phyloP scores from a whole-genome alignment of 352 stramenopile genomes.

The Pythium insidiosum region DNA sequence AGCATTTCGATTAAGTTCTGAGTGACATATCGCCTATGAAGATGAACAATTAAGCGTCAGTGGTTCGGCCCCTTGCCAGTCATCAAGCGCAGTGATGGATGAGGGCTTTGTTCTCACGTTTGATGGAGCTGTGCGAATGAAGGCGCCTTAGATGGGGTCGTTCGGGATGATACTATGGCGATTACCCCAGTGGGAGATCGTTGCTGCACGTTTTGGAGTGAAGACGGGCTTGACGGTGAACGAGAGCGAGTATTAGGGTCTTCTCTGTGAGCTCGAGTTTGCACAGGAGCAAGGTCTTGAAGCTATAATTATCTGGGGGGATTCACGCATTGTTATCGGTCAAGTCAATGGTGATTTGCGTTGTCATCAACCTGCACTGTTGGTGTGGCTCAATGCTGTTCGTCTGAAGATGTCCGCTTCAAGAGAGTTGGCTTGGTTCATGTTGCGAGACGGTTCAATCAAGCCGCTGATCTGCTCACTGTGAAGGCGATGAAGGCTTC shows the following conservation, averaged over 20 bases:
- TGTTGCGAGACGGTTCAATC: constrained; percentile 1
- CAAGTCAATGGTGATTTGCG: constrained; percentile 2
- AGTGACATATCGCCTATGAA: constrained; percentile 7
- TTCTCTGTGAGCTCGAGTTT: neutral
- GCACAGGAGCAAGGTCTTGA: neutral
- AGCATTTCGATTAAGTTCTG: constrained; percentile 1
- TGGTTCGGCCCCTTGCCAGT: constrained; percentile 4
- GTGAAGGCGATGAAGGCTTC: neutral
- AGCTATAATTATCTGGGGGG: too few species aligned
- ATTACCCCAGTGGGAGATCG: neutral
- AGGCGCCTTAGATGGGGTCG: neutral
- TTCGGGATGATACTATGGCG: constrained; percentile 1
- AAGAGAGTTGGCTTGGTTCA: neutral
- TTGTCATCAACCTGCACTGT: constrained; percentile 1
- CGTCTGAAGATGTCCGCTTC: neutral
- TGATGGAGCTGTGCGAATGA: constrained; percentile 4
- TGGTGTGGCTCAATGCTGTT: neutral
- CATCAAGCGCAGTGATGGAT: neutral
- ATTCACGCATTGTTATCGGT: constrained; percentile 2
- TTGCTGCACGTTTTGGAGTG: neutral
- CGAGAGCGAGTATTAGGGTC: too few species aligned
- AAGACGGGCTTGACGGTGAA: neutral
- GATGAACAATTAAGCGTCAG: neutral
- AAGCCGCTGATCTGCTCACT: constrained; percentile 3
- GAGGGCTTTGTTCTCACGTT: constrained; percentile 1